phyloP scores from a whole-genome alignment of 2,329 filamentous ascomycete species.

The Penicillium sp. region DNA sequence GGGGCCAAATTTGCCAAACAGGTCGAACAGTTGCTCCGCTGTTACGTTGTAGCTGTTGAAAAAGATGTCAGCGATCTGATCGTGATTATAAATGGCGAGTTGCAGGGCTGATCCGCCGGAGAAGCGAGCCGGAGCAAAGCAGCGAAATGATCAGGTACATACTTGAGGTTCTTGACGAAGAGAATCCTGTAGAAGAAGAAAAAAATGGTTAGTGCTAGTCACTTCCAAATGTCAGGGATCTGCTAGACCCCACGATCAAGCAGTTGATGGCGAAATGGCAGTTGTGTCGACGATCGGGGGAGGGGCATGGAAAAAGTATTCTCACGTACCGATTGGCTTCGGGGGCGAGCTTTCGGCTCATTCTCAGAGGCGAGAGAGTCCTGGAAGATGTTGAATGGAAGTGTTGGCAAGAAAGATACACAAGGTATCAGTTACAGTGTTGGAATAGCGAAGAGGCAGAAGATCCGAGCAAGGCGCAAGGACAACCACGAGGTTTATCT shows the following conservation, averaged over 20 bases:
- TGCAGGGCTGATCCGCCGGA: neutral
- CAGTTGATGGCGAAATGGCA: conserved; percentile 13
- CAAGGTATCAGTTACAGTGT: conserved; percentile 22
- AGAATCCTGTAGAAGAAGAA: conserved; percentile 68
- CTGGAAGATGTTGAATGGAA: conserved; percentile 18
- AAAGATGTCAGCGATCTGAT: conserved; percentile 10
- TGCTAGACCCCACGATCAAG: neutral
- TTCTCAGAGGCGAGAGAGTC: conserved; percentile 33
- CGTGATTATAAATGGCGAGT: neutral
- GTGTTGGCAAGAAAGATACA: conserved; percentile 25
- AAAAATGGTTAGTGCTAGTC: conserved; percentile 6
- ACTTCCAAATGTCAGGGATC: neutral
- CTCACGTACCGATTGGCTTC: conserved; percentile 91
- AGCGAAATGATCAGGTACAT: conserved; percentile 33
- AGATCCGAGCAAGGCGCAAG: conserved; percentile 25
- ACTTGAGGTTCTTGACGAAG: conserved; percentile 99
- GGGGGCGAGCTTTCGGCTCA: conserved; percentile 79
- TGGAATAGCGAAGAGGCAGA: conserved; percentile 22
- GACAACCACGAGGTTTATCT: conserved; percentile 28
- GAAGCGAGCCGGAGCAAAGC: conserved; percentile 3
- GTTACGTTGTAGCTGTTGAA: conserved; percentile 89
- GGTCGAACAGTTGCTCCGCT: conserved; percentile 94
- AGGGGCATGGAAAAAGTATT: conserved; percentile 30
- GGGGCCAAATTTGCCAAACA: conserved; percentile 96
- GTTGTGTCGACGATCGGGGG: conserved; percentile 14